Conservation (phyloP, 129 eudicot genomes). For the Artemisia annua region DNA sequence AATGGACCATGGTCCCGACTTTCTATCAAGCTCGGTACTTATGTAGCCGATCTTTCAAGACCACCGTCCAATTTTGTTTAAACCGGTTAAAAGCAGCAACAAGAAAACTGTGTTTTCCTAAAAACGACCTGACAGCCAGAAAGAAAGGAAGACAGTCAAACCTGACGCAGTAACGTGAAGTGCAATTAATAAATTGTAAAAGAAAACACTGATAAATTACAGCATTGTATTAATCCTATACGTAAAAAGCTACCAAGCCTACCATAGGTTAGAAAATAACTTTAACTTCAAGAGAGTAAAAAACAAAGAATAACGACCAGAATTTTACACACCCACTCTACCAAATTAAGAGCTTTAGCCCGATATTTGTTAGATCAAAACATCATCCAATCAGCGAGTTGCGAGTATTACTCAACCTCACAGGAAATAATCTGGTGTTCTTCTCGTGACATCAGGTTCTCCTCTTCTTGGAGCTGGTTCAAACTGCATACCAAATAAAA, state of each 20-base stretch:
- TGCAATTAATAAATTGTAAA: constrained; percentile 1
- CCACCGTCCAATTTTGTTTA: not conserved
- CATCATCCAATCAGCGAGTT: constrained; percentile 5
- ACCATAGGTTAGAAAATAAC: constrained; percentile 33
- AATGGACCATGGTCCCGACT: too few species aligned
- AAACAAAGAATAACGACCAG: constrained; percentile 15
- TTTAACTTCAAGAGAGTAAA: not conserved
- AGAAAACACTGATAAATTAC: not conserved
- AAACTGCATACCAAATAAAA: constrained; percentile 50
- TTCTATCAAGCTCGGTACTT: too few species aligned
- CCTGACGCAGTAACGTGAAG: not conserved
- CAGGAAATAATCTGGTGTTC: constrained; percentile 86
- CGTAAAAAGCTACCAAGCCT: constrained; percentile 20
- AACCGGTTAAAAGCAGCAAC: not conserved
- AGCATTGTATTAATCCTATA: constrained; percentile 9
- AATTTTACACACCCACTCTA: constrained; percentile 30
- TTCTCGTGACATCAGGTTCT: constrained; percentile 88
- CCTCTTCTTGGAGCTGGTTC: constrained; percentile 96
- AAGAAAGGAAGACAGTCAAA: not conserved
- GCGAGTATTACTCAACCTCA: constrained; percentile 31
- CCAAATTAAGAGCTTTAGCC: constrained; percentile 20
- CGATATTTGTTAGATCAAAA: constrained; percentile 11
- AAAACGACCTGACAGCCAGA: not conserved
- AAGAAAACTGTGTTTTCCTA: not conserved
- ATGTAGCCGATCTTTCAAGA: not conserved